Evolutionary conservation across 495 filamentous ascomycete genomes (phyloP).

Genomic region (Niebla homalea): DNA sequence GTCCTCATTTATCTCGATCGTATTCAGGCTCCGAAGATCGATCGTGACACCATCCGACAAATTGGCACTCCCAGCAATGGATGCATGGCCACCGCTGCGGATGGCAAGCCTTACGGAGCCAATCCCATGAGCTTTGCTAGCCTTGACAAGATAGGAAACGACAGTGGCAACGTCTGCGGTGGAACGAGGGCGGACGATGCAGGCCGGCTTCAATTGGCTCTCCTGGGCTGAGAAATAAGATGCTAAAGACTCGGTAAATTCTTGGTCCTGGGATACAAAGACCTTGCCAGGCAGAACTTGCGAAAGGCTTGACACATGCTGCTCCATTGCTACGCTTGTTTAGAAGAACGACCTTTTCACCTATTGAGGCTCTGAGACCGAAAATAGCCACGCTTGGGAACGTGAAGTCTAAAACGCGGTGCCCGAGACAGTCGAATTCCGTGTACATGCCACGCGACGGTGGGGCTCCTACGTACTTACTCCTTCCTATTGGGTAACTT

Average conservation of each 20-base stretch:
- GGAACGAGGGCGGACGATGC: constrained; percentile 20
- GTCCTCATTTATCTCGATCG: constrained; percentile 31
- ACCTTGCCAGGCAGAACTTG: no score
- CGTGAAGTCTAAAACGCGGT: no score
- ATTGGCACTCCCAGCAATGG: constrained; percentile 38
- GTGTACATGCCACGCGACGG: no score
- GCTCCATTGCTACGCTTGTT: no score
- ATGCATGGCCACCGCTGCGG: constrained; percentile 40
- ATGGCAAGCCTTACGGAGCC: constrained; percentile 24
- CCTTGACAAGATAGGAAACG: constrained; percentile 6
- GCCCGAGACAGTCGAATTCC: no score
- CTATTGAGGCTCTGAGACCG: no score
- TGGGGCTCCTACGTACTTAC: no score
- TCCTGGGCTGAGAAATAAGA: constrained; percentile 21
- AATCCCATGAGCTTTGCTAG: not conserved
- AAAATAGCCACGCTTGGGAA: no score
- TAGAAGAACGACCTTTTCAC: no score
- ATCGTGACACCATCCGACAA: constrained; percentile 39
- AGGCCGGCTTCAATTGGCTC: constrained; percentile 21
- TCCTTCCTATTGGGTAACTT: no score
- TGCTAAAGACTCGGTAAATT: not conserved
- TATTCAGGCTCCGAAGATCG: constrained; percentile 33
- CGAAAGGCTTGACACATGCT: no score
- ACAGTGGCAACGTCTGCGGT: constrained; percentile 19
- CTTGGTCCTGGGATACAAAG: no score